phyloP scores from a whole-genome alignment of 257 asterid genomes.

The Euphrasia confusa region DNA sequence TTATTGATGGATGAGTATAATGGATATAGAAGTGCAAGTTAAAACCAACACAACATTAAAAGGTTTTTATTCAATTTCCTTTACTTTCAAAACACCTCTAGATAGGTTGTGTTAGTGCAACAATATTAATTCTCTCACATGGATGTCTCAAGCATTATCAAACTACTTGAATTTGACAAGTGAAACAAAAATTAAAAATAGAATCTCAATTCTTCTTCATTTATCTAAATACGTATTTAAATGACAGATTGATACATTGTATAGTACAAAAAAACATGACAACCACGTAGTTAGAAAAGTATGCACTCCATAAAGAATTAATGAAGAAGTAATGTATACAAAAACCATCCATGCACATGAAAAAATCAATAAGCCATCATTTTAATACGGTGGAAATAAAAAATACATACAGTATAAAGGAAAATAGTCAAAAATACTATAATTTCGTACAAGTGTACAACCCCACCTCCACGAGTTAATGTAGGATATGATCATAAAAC shows the following conservation, averaged over 20 bases:
- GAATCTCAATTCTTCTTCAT: too few species aligned
- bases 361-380: background rate
- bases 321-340: too few species aligned
- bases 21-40: conserved; percentile 19
- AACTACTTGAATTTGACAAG: background rate
- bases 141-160: conserved; percentile 11
- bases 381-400: background rate
- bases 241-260: too few species aligned
- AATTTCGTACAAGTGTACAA: too few species aligned
- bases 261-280: too few species aligned
- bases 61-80: conserved; percentile 12
- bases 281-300: too few species aligned
- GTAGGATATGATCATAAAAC: too few species aligned
- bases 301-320: too few species aligned
- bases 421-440: background rate
- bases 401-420: background rate
- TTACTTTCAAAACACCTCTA: conserved; percentile 25
- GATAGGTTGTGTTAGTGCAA: conserved; percentile 17
- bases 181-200: too few species aligned
- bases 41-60: conserved; percentile 9
- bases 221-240: too few species aligned
- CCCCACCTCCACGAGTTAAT: conserved; percentile 7
- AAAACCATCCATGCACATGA: too few species aligned
- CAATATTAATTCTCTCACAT: conserved; percentile 10
- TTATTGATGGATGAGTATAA: conserved; percentile 16